Percentiles rank a stretch among this genome's conserved stretches.
These are phyloP conservation scores for Solanum habrochaites DNA, from an alignment of 257 asterid species.

Conservation along the genomic window DNA sequence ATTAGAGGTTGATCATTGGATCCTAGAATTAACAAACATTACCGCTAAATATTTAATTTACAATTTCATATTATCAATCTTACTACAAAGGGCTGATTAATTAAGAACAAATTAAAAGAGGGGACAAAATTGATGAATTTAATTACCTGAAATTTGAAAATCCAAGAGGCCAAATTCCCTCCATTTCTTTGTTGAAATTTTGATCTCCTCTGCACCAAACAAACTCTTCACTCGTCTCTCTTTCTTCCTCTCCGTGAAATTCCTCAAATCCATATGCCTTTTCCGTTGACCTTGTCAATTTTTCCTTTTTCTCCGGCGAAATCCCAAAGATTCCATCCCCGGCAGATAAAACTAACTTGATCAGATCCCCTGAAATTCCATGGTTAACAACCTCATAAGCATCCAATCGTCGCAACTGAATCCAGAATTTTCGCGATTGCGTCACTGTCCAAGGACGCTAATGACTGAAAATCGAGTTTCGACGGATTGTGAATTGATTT, in stretches of 20 bases:
- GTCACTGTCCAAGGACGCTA: conserved; percentile 13
- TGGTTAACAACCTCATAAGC: conserved; percentile 69
- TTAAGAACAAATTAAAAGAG: background rate
- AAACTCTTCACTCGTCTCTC: conserved; percentile 48
- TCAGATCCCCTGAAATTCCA: conserved; percentile 46
- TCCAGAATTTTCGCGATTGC: conserved; percentile 16
- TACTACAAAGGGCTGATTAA: background rate
- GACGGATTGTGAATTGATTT: conserved; percentile 36
- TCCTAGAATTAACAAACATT: background rate
- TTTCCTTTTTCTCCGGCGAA: conserved; percentile 37
- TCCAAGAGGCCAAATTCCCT: conserved; percentile 68
- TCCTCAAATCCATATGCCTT: conserved; percentile 70
- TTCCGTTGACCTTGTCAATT: conserved; percentile 37
- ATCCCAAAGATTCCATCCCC: conserved; percentile 47
- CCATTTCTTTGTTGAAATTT: conserved; percentile 43
- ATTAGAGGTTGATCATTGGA: background rate
- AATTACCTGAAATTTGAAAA: conserved; percentile 78
- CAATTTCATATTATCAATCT: background rate
- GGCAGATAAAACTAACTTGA: conserved; percentile 26
- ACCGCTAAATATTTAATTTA: background rate
- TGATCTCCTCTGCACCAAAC: conserved; percentile 56
- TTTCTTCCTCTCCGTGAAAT: conserved; percentile 44
- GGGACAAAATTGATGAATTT: background rate
- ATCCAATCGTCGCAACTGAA: conserved; percentile 35
- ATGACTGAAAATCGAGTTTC: conserved; percentile 30